A percentile compares a stretch with the other conserved stretches of the same genome.
These are phyloP conservation scores for Tremellales sp. DNA, from an alignment of 1,284 basidiomycete genomes.

Conservation along the genomic window DNA sequence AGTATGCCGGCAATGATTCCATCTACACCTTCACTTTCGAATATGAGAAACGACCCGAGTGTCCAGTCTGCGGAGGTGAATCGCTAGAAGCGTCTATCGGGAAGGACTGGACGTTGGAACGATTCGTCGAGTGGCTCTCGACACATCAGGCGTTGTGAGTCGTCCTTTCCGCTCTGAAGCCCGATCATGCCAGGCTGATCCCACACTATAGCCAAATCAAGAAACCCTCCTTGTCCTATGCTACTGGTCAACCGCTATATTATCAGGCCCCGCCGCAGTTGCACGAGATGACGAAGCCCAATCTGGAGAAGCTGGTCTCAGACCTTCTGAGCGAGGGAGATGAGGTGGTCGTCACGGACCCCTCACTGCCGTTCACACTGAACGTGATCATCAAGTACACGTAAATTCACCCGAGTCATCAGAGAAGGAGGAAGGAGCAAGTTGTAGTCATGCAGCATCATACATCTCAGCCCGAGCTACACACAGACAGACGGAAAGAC, in stretches of 20 bases:
- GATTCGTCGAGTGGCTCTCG: constrained; percentile 75
- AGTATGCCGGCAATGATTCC: constrained; percentile 83
- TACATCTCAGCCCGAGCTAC: too few relatives aligned
- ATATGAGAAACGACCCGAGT: constrained; percentile 86
- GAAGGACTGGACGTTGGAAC: constrained; percentile 71
- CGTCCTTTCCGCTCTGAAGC: background rate
- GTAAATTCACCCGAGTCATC: too few relatives aligned
- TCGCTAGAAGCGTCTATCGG: constrained; percentile 65
- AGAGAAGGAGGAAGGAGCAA: too few relatives aligned
- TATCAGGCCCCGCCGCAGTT: constrained; percentile 88
- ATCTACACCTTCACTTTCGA: constrained; percentile 98
- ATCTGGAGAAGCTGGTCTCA: constrained; percentile 76
- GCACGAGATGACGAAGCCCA: constrained; percentile 78
- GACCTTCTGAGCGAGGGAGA: constrained; percentile 73
- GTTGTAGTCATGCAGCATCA: too few relatives aligned
- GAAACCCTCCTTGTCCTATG: constrained; percentile 74
- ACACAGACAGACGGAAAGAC: too few relatives aligned
- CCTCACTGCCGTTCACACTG: constrained; percentile 79
- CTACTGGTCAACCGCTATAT: constrained; percentile 67
- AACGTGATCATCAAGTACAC: constrained; percentile 58
- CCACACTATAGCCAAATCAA: constrained; percentile 74
- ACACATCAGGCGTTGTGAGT: constrained; percentile 83
- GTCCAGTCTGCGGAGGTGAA: constrained; percentile 96
- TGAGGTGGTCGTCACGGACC: constrained; percentile 82
- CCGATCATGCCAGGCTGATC: background rate